Conservation (phyloP, 768 basidiomycete species). For the Asterophora lycoperdoides region DNA sequence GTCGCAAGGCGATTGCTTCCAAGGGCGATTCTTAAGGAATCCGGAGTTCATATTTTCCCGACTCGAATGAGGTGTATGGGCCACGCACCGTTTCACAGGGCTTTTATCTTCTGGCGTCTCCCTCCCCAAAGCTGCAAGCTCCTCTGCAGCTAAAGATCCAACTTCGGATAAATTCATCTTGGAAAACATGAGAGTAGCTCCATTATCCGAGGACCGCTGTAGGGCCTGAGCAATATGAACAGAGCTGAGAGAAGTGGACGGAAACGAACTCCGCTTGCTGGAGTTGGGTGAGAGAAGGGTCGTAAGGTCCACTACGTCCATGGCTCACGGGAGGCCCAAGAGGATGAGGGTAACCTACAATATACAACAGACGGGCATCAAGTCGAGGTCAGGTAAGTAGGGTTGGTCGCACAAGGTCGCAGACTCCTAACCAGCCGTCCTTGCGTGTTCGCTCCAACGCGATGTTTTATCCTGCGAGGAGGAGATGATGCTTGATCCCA, state of each 20-base stretch:
- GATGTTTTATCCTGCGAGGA: too few species aligned
- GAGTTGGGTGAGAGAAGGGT: constrained; percentile 23
- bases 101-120: constrained; percentile 46
- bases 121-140: constrained; percentile 61
- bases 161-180: constrained; percentile 76
- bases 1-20: constrained; percentile 79
- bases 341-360: background rate
- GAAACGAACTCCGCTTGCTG: constrained; percentile 7
- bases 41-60: background rate
- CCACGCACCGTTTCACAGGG: constrained; percentile 55
- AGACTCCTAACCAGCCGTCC: too few species aligned
- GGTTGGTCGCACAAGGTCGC: too few species aligned
- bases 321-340: constrained; percentile 2
- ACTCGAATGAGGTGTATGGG: background rate
- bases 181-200: constrained; percentile 81
- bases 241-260: constrained; percentile 41
- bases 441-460: too few species aligned
- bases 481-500: too few species aligned
- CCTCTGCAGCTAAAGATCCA: constrained; percentile 67
- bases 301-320: constrained; percentile 21
- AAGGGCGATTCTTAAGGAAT: constrained; percentile 66
- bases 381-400: background rate
- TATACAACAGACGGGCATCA: constrained; percentile 5
- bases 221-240: constrained; percentile 65
- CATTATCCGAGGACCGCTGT: constrained; percentile 64